Evolutionary conservation across 306 rosid species (phyloP).

Genomic region (Oemleria cerasiformis): DNA sequence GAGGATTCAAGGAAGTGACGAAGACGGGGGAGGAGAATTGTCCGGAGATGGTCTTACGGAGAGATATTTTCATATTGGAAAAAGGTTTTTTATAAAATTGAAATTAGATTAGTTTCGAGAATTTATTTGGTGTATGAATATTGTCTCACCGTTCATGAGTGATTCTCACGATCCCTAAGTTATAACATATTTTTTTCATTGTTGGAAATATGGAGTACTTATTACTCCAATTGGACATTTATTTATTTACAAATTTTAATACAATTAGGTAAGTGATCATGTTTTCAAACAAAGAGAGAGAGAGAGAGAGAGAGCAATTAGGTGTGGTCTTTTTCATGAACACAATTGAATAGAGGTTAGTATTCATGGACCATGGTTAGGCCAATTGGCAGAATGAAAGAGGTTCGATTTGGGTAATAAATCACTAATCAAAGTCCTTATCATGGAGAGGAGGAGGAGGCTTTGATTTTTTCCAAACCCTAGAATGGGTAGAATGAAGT

Average conservation of each 20-base stretch:
- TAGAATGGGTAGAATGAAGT: too few species aligned
- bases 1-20: not conserved
- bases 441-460: not conserved
- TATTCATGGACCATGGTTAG: not conserved
- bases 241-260: not conserved
- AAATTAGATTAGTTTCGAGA: too few species aligned
- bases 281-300: not conserved
- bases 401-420: not conserved
- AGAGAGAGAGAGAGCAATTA: not conserved
- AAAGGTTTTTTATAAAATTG: too few species aligned
- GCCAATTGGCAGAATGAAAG: constrained; percentile 7
- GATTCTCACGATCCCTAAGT: too few species aligned
- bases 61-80: too few species aligned
- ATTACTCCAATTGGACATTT: not conserved
- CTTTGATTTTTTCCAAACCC: not conserved
- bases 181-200: not conserved
- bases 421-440: not conserved
- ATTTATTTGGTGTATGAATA: too few species aligned
- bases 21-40: not conserved
- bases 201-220: not conserved
- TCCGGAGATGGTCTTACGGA: too few species aligned
- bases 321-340: too few species aligned
- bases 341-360: too few species aligned
- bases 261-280: not conserved
- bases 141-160: too few species aligned